phyloP scores from a whole-genome alignment of 2,329 filamentous ascomycete genomes.

The Beauveria varroae region DNA sequence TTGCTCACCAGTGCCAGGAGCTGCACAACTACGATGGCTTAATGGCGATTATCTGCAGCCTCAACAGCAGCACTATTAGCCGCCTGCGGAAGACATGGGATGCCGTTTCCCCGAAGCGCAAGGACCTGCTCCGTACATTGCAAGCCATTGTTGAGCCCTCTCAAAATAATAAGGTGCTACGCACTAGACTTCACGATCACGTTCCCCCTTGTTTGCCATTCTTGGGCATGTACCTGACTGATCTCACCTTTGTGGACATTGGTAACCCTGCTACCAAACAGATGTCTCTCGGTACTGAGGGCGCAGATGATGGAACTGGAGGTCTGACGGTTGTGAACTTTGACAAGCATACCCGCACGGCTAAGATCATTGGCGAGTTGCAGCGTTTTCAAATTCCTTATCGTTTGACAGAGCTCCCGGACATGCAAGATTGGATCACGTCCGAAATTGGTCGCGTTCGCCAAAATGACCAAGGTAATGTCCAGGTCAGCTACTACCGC shows the following conservation, averaged over 20 bases:
- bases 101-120: conserved; percentile 73
- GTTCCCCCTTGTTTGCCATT: conserved; percentile 92
- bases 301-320: conserved; percentile 54
- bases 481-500: conserved; percentile 63
- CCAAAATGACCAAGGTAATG: conserved; percentile 45
- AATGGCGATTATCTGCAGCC: conserved; percentile 92
- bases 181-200: conserved; percentile 74
- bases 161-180: conserved; percentile 83
- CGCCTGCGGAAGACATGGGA: conserved; percentile 92
- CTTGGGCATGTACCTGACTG: conserved; percentile 90
- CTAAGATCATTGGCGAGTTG: conserved; percentile 90
- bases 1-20: conserved; percentile 77
- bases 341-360: conserved; percentile 91
- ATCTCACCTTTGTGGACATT: conserved; percentile 89
- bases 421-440: conserved; percentile 90
- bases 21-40: conserved; percentile 93
- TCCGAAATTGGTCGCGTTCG: conserved; percentile 72
- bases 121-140: conserved; percentile 68
- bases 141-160: conserved; percentile 82
- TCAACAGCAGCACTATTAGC: conserved; percentile 86
- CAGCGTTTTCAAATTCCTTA: conserved; percentile 96
- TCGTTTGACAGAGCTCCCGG: conserved; percentile 69
- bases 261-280: conserved; percentile 83
- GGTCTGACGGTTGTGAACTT: conserved; percentile 87
- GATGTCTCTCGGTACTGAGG: conserved; percentile 42